phyloP scores from a whole-genome alignment of 805 yeast genomes.

The Schwanniomyces sp. region DNA sequence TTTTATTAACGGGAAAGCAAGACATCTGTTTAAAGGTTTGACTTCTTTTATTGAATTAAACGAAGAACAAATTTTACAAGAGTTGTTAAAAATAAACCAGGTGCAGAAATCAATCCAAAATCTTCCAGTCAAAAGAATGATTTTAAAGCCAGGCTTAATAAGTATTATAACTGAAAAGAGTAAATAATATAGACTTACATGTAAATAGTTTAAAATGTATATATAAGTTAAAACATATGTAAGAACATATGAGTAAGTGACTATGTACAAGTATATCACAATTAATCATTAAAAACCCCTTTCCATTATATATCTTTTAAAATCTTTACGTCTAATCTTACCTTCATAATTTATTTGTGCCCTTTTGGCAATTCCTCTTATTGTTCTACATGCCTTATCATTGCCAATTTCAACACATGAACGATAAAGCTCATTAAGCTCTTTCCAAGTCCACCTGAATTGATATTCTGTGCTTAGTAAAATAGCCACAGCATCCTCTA shows the following conservation, averaged over 20 bases:
- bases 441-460: conserved; percentile 64
- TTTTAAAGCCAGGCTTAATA: conserved; percentile 51
- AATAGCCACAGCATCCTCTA: conserved; percentile 70
- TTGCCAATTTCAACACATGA: conserved; percentile 34
- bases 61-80: conserved; percentile 35
- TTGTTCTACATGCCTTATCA: conserved; percentile 24
- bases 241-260: neutral
- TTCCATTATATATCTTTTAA: conserved; percentile 27
- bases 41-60: conserved; percentile 36
- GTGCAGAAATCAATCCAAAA: conserved; percentile 44
- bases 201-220: conserved; percentile 5
- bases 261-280: conserved; percentile 2
- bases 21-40: conserved; percentile 41
- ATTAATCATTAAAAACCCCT: conserved; percentile 25
- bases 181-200: conserved; percentile 8
- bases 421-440: conserved; percentile 26
- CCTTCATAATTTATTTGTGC: conserved; percentile 40
- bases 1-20: conserved; percentile 73
- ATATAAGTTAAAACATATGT: conserved; percentile 5
- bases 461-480: conserved; percentile 65
- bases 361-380: conserved; percentile 33
- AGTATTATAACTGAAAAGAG: conserved; percentile 36
- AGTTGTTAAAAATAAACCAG: conserved; percentile 28
- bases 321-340: conserved; percentile 36
- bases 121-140: conserved; percentile 50